A percentile compares a stretch with the other conserved stretches of the same genome.
Evolutionary conservation across 2,329 filamentous ascomycete genomes (phyloP).

Genomic region (Esteya vermicola): DNA sequence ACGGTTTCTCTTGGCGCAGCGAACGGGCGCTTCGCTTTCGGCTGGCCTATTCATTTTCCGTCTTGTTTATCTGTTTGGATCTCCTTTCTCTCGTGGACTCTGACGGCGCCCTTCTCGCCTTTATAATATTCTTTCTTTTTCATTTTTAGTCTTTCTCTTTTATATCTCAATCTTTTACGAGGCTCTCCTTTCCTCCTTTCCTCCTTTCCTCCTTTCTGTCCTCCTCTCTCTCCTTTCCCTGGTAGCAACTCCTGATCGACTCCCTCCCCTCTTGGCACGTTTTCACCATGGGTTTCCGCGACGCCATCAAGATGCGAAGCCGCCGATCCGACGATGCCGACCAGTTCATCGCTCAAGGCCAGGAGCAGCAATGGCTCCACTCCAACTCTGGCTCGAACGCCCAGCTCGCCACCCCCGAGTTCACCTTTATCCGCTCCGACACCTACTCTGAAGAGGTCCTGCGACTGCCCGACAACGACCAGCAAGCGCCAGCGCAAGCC

Average conservation of each 20-base stretch:
- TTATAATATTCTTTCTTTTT: no score
- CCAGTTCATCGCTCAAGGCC: not conserved
- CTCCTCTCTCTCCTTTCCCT: not conserved
- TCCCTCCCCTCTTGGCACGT: not conserved
- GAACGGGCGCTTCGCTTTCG: no score
- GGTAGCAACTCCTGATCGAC: not conserved
- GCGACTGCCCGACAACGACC: constrained; percentile 38
- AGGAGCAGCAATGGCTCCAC: not conserved
- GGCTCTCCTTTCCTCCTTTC: not conserved
- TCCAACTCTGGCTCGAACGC: constrained; percentile 18
- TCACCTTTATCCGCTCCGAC: constrained; percentile 76
- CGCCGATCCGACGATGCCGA: not conserved
- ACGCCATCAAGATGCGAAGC: constrained; percentile 4
- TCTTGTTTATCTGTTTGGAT: no score
- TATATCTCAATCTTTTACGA: no score
- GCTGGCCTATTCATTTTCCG: no score
- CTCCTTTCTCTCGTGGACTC: no score
- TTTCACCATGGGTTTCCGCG: constrained; percentile 7
- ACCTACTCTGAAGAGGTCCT: constrained; percentile 70
- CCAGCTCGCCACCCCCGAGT: constrained; percentile 40
- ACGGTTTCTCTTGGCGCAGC: no score
- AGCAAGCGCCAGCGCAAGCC: not conserved
- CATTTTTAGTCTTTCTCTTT: no score
- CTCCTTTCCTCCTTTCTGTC: not conserved
- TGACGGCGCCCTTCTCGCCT: no score